Base-by-base conservation (phyloP, 768 basidiomycete species). In the Saitozyma sp. region DNA sequence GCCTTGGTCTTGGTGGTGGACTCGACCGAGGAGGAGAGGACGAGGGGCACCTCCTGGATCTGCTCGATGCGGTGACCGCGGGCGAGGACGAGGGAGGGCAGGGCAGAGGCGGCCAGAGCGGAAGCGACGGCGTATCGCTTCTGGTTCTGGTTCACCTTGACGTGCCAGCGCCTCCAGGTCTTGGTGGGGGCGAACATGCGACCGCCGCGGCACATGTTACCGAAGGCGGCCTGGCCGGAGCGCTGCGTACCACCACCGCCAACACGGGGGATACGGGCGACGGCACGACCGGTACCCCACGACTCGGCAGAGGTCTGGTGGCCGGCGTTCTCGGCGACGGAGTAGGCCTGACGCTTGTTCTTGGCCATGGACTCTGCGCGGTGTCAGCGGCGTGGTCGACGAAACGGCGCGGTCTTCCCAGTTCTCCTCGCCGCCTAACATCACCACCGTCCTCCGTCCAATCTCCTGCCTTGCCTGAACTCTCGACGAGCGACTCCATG, bases 141-240 rank as follows among this genome's bases (percentile, higher is more conserved):
- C 83, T 98, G 94, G 86, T 94, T 95, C 85, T 93, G 91, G 88
- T 94, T 94, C 65, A 97, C 91, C 85, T 97, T 99, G 84, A 98
- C 90, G 84, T 99, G 96, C 96, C 96, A 99, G 82, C 88, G 94
- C 83, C 95, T 89, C 95, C 94, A 98, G 79, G 87, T 91, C 85
- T 96, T 97, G 83, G 95, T 98, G 16, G 96, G 96, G 38, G 95
- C 95, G 83, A 99, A 98, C 96, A 99, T 98, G 80, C 96, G 92
- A 84, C 96, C 96, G 79, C 96, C 95, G 82, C 96, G 91, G 86
- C 95, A 98, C 96, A 99, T 98, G 89, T 98, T 98, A 78, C 96
- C 96, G 84, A 98, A 98, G 40, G 96, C 96, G 80, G 92, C 96
- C 89, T 95, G 95, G 64, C 96, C 96, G 61, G 96, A 94, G 71